Evolutionary conservation across 2,329 filamentous ascomycete genomes (phyloP), one percentile per base, ranked within the genome.

Genomic region (Pleochaeta shiraiana): DNA sequence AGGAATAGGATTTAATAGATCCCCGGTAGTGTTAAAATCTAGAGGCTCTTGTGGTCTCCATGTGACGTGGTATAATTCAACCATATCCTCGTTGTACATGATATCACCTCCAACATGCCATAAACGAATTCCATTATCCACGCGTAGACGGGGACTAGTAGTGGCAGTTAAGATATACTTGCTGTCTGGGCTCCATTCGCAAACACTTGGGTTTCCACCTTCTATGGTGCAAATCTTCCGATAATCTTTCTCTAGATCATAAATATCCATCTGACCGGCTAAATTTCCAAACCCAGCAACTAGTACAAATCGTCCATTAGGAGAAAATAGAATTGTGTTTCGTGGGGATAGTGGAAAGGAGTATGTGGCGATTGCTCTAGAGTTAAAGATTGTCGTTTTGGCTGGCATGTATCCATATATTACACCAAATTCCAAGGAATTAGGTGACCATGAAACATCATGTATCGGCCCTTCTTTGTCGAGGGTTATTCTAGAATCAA

Each of bases 321-420:
- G 92, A 14, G 92, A 97, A 77, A 96, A 98, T 63, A 86, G 80
- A 72, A 97, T 93, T 63, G 92, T 97, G 77, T 98, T 98, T 72
- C 93, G 86, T 14, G 93, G 93, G 2, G 80, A 86, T 64, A 96
- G 81, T 63, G 90, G 83, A 76, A 98, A 96, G 66, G 81, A 88
- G 76, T 96, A 89, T 65, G 86, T 87, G 24, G 87, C 80, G 66
- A 90, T 82, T 67, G 88, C 93, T 68, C 89, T 86, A 71, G 87
- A 83, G 75, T 96, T 96, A 82, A 97, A 98, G 70, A 98, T 93
- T 69, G 92, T 96, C 3, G 92, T 93, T 81, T 97, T 97, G 65
- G 93, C 89, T n/a, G 93, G 93, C 90, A 96, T 97, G 76, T 89
- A 97, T 67, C 93, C 93, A 74, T 98, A 98, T 19, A 96, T 86